Base-by-base conservation (phyloP, 2,329 filamentous ascomycete genomes). In the Aureobasidium musti region DNA sequence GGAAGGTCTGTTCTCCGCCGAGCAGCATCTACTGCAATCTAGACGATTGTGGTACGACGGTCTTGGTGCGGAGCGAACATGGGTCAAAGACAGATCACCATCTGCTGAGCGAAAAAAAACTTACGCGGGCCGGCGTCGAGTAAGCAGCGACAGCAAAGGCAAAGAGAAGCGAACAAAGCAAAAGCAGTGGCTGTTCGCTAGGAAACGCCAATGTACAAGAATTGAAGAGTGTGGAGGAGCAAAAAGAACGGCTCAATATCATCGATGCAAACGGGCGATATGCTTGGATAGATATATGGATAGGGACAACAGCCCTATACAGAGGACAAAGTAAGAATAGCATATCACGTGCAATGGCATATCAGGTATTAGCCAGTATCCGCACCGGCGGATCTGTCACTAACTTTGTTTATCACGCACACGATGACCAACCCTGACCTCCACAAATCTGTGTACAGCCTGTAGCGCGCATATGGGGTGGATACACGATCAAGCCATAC, bases 11-110 rank as follows among this genome's bases (percentile, higher is more conserved):
- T 57, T 65, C 63, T 26, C 28, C 21, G 63, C 52, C 53, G 53
- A 66, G 64, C 17, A 23, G 53, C 50, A 53, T 43, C 54, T 59
- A 43, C 64, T 66, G 53, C 64, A 66, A 57, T 66, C 64, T 66
- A 66, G 64, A 53, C 30, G 54, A 56, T 53, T 65, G 61, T 53
- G 49, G 61, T 56, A 65, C 50, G 63, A 53, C 52, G 39, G 50
- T 21, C 63, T 57, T 57, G 63, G 21, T 57, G 39, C 39, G 63
- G 53, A 57, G 19, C 60, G 7, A 49, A 47, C 37, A 57, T 56
- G 63, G 64, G 53, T 60, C 56, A 54, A 49, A 35, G 60, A 66
- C 39, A 43, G 64, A 60, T 66, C 43, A 60, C 39, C 64, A 41
- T 52, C 43, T 49, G 50, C 45, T 63, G 59, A 63, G 59, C 59